phyloP scores from a whole-genome alignment of 352 stramenopile species.

The Phytophthora tentaculata region DNA sequence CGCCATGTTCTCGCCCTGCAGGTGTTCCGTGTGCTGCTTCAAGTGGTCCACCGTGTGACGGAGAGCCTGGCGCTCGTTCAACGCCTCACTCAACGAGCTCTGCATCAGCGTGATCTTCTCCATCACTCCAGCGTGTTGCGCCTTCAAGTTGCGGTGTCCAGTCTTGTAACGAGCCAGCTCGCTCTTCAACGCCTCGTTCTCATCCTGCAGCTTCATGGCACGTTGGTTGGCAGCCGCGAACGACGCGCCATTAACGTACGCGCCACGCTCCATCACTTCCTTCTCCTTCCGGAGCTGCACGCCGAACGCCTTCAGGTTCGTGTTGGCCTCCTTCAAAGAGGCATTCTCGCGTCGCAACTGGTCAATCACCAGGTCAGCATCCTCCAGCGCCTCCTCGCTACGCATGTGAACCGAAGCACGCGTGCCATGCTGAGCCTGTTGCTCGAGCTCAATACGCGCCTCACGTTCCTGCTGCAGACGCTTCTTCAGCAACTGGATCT shows the following conservation, averaged over 20 bases:
- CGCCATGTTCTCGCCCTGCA: slow-evolving; percentile 85
- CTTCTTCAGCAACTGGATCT: slow-evolving; percentile 92
- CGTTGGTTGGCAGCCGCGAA: slow-evolving; percentile 87
- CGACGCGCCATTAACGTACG: slow-evolving; percentile 87
- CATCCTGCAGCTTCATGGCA: slow-evolving; percentile 85
- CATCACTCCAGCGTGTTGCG: slow-evolving; percentile 79
- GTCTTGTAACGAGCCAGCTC: slow-evolving; percentile 84
- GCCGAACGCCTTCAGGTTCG: slow-evolving; percentile 85
- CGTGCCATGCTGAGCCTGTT: slow-evolving; percentile 63
- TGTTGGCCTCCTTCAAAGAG: slow-evolving; percentile 84
- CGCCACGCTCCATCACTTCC: slow-evolving; percentile 88
- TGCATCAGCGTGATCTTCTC: slow-evolving; percentile 87
- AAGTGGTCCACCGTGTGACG: slow-evolving; percentile 77
- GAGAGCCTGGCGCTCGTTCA: slow-evolving; percentile 75
- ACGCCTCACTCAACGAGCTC: slow-evolving; percentile 67
- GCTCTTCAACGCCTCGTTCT: slow-evolving; percentile 81
- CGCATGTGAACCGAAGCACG: slow-evolving; percentile 82
- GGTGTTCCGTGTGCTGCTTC: slow-evolving; percentile 75
- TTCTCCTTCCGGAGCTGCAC: slow-evolving; percentile 89
- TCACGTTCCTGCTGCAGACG: slow-evolving; percentile 92
- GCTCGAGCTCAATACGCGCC: slow-evolving; percentile 83
- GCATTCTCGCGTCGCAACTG: slow-evolving; percentile 84
- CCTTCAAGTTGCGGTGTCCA: slow-evolving; percentile 83
- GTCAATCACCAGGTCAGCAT: slow-evolving; percentile 85
- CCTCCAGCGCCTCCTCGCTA: slow-evolving; percentile 79